Base-by-base conservation (phyloP, 257 asterid genomes). In the Ballota nigra region DNA sequence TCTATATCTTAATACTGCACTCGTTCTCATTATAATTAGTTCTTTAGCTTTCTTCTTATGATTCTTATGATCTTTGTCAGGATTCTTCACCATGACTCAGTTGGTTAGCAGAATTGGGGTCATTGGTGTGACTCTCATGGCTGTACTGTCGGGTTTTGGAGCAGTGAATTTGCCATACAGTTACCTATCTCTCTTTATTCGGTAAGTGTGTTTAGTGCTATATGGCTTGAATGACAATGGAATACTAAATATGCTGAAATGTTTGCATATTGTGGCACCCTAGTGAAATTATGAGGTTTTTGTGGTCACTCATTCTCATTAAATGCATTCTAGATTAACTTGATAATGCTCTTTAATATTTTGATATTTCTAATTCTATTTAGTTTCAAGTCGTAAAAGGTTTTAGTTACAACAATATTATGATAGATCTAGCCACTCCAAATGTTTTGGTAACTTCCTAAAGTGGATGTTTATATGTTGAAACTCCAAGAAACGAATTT, bases 161-260 rank as follows among this genome's bases (percentile, higher is more conserved):
- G 99, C 98, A 58, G 99, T 95, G 69, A 95, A 95, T 84, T 83
- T 95, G 84, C 99, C 99, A 11, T 95, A 91, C 76, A 91, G 98
- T 79, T 95, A 95, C 77, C 84, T 95, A 23, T 95, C 99, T 72
- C 97, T 95, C 59, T 95, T 95, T 85, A 95, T 95, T 59, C 84
- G 99, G 99, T 89, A 83, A 85, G 88, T 67, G 61, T 16, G n/a
- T 55, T 33, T 47, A 26, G n/a, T 20, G 68, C 41, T 56, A 20
- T 67, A 5, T 66, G 69, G 63, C 20, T 59, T 74, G 66, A 51
- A 65, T 78, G 83, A 71, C 57, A 55, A 16, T 64, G 68, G 58
- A 53, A 59, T 51, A 47, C 26, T 60, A 45, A 40, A 73, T 33
- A 40, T 60, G 16, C 73, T 69, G n/a, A 58, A 45, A 4, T 43